Conservation (phyloP, 495 filamentous ascomycete genomes). For the Podospora didyma region DNA sequence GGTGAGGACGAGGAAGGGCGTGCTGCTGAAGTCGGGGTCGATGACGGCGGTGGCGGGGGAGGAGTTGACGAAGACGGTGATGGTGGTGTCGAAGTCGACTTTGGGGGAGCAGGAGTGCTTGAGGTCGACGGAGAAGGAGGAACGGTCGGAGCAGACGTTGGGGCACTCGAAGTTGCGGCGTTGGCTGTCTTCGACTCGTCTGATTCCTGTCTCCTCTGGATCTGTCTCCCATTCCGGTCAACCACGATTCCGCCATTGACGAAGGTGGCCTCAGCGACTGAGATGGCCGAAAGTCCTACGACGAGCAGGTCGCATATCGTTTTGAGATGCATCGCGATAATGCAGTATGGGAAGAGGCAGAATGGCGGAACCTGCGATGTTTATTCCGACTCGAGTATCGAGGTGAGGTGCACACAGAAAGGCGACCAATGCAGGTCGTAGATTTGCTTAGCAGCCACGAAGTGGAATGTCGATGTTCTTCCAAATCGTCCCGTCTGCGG, state of each 20-base stretch:
- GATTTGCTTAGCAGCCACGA: no score
- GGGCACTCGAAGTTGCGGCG: not conserved
- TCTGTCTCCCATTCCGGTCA: constrained; percentile 10
- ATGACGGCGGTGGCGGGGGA: constrained; percentile 8
- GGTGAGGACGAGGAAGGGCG: constrained; percentile 2
- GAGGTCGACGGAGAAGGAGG: constrained; percentile 7
- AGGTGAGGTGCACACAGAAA: not conserved
- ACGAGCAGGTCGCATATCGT: constrained; percentile 33
- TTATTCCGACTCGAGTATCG: not conserved
- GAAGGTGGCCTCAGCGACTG: constrained; percentile 38
- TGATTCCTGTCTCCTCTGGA: constrained; percentile 22
- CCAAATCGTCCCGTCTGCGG: not conserved
- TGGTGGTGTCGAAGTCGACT: not conserved
- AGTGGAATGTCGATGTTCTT: not conserved
- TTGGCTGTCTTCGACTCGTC: not conserved
- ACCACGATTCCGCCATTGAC: constrained; percentile 20
- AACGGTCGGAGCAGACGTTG: constrained; percentile 12
- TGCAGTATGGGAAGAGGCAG: not conserved
- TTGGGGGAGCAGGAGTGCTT: constrained; percentile 1
- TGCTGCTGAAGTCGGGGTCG: constrained; percentile 6
- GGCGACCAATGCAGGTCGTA: no score
- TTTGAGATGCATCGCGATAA: constrained; percentile 34
- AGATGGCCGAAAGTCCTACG: constrained; percentile 36
- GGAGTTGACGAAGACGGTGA: constrained; percentile 6
- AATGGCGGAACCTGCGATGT: not conserved